Conservation (phyloP, 2,329 filamentous ascomycete genomes). For the Chrysoporthe deuterocubensis region DNA sequence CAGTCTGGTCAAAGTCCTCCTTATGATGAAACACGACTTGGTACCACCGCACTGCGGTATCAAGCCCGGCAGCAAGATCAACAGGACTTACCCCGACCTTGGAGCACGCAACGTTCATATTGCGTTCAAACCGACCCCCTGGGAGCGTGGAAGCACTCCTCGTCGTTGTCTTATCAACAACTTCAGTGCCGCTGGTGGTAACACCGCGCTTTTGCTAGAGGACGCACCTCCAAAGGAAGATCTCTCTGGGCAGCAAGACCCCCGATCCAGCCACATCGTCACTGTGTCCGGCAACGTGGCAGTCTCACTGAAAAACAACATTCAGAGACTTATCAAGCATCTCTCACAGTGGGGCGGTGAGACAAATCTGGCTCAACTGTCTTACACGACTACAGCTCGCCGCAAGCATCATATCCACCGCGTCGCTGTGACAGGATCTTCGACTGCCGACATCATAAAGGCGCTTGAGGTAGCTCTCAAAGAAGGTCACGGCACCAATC, state of each 20-base stretch:
- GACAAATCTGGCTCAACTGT: constrained; percentile 48
- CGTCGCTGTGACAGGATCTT: constrained; percentile 33
- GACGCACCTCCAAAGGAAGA: background rate
- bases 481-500: constrained; percentile 28
- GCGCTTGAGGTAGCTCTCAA: too few species aligned
- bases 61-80: constrained; percentile 37
- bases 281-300: too few species aligned
- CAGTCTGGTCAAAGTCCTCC: constrained; percentile 50
- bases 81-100: constrained; percentile 14
- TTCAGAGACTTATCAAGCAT: constrained; percentile 34
- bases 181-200: constrained; percentile 20
- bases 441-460: constrained; percentile 13
- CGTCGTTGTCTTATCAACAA: constrained; percentile 10
- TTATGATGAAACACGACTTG: constrained; percentile 51
- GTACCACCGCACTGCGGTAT: constrained; percentile 58
- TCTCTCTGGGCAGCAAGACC: background rate
- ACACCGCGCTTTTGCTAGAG: constrained; percentile 7
- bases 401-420: constrained; percentile 41
- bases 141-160: background rate
- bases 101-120: background rate
- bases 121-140: background rate
- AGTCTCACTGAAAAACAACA: constrained; percentile 48
- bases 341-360: constrained; percentile 26
- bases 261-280: background rate
- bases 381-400: constrained; percentile 60